Evolutionary conservation across 2,329 filamentous ascomycete species (phyloP).

Genomic region (Paecilomyces sp.): DNA sequence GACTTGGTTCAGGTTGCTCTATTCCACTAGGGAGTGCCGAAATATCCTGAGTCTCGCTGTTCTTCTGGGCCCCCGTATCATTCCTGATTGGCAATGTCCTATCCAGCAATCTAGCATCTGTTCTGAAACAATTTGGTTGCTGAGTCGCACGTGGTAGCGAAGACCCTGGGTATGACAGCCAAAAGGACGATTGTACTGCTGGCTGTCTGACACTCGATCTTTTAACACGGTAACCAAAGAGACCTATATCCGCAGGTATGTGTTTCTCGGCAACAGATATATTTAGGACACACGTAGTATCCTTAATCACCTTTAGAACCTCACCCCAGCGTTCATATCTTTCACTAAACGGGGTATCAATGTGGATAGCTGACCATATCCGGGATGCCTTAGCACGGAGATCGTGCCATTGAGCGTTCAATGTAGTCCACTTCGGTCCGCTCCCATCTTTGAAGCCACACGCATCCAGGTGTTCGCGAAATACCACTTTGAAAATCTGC

Average conservation of each 20-base stretch:
- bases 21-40: not conserved
- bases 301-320: not conserved
- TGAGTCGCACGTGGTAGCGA: no score
- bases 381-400: not conserved
- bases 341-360: not conserved
- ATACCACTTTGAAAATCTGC: not conserved
- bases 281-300: not conserved
- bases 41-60: not conserved
- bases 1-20: not conserved
- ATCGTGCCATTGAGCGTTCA: not conserved
- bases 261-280: slow-evolving; percentile 3
- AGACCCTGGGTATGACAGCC: no score
- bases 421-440: not conserved
- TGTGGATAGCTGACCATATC: not conserved
- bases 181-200: no score
- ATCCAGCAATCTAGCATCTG: no score
- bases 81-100: no score
- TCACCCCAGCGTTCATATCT: slow-evolving; percentile 1
- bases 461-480: not conserved
- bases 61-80: not conserved
- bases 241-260: slow-evolving; percentile 7
- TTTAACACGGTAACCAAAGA: not conserved
- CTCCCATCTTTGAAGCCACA: not conserved
- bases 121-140: no score
- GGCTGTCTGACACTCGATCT: not conserved